Evolutionary conservation across 2,329 filamentous ascomycete species (phyloP), one percentile per base, ranked within the genome.

Genomic region (Amauroascus niger): DNA sequence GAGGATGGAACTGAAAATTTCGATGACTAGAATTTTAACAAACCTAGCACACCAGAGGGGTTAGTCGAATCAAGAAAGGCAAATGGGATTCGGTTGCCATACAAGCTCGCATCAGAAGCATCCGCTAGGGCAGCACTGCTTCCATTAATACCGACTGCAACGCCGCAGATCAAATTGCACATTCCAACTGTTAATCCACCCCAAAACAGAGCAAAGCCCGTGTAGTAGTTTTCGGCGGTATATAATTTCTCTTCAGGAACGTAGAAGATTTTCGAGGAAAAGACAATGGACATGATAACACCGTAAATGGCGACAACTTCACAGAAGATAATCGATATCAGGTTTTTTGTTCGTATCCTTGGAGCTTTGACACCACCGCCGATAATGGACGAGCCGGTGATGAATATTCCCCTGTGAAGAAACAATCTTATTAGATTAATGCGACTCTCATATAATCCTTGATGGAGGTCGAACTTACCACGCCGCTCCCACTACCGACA

Each of bases 271-370:
- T 96, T 95, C 58, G 90, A 80, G 43, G 90, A 94, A 76, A 97
- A 97, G 65, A 98, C 87, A 69, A 98, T 98, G 64, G 90, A 86
- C 89, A 98, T 98, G 75, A 98, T 98, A 73, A 98, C 91, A 65
- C 94, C 94, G 79, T 98, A 98, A 72, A 98, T 98, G 72, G 93
- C 93, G 66, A 98, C 93, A 67, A 98, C 93, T 76, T 98, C 93
- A 77, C 93, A 98, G 76, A 98, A 98, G 75, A 98, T 97, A 73
- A 98, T 98, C 65, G 91, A 97, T 70, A 98, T 97, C 67, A 98
- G 74, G 78, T 98, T 98, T 83, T 98, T 98, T 59, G 93, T 98
- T 70, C 93, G 88, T 74, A 98, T 98, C 64, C 93, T 86, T 35
- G 94, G 94, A 44, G 93, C 91, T 72, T 87, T 91, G 67, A 98